phyloP scores from a whole-genome alignment of 2,329 filamentous ascomycete genomes.

The Colletotrichum sp. region DNA sequence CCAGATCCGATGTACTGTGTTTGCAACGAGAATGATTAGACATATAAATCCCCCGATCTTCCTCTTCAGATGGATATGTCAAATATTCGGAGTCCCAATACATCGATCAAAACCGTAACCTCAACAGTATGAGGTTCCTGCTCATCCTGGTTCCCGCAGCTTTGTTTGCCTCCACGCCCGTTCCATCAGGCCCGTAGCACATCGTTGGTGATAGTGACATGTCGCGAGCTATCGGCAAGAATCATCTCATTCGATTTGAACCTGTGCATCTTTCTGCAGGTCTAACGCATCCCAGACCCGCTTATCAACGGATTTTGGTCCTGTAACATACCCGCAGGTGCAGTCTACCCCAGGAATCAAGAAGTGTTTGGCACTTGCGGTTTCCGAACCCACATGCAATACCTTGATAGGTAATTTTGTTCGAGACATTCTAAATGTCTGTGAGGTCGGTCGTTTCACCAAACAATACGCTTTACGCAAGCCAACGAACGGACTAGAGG shows the following conservation, averaged over 20 bases:
- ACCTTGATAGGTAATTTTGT: background rate
- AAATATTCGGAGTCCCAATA: background rate
- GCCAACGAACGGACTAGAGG: background rate
- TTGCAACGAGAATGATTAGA: background rate
- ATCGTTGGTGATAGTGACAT: background rate
- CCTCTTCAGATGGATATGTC: background rate
- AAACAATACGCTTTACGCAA: background rate
- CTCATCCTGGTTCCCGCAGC: background rate
- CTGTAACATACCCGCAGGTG: background rate
- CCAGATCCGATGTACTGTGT: background rate
- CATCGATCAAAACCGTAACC: background rate
- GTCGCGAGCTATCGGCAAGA: background rate
- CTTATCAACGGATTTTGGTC: background rate
- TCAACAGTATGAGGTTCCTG: background rate
- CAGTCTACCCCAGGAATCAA: background rate
- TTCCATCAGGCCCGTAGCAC: background rate
- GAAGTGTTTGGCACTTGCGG: background rate
- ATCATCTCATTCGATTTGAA: background rate
- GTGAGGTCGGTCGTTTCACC: background rate
- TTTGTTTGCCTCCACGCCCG: background rate
- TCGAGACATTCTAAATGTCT: background rate
- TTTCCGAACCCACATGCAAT: background rate
- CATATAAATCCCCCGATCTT: background rate
- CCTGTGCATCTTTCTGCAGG: background rate
- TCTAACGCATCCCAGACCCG: background rate